Evolutionary conservation across 345 rosid genomes (phyloP).

Genomic region (Physaria fendleri): DNA sequence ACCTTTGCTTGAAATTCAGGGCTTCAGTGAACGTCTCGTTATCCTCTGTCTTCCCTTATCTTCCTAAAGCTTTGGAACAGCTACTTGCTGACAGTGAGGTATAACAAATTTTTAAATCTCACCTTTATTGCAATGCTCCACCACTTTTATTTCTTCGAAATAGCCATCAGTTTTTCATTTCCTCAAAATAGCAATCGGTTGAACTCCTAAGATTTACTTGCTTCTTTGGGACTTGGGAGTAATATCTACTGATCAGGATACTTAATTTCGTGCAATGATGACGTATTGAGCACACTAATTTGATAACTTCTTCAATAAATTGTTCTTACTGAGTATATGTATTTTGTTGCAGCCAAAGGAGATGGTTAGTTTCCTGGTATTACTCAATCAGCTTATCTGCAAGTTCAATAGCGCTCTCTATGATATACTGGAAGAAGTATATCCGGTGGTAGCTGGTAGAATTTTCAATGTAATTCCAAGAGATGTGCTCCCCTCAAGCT

Average conservation of each 20-base stretch:
- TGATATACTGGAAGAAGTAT: slow-evolving; percentile 81
- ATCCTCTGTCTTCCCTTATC: slow-evolving; percentile 87
- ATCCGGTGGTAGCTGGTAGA: slow-evolving; percentile 78
- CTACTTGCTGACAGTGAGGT: slow-evolving; percentile 95
- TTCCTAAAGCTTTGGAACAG: slow-evolving; percentile 85
- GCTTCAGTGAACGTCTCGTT: slow-evolving; percentile 88
- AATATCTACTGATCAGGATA: not conserved
- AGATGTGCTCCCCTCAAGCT: slow-evolving; percentile 52
- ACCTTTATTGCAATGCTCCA: not conserved
- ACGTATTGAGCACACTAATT: not conserved
- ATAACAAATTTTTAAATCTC: too few species aligned
- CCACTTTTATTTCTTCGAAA: too few species aligned
- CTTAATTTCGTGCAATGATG: not conserved
- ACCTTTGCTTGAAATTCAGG: slow-evolving; percentile 41
- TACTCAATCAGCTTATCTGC: slow-evolving; percentile 92
- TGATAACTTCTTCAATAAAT: not conserved
- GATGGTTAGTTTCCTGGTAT: slow-evolving; percentile 66
- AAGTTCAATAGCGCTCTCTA: slow-evolving; percentile 62
- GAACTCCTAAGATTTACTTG: not conserved
- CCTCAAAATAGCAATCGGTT: not conserved
- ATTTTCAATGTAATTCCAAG: slow-evolving; percentile 54
- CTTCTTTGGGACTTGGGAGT: not conserved
- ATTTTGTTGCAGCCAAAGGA: slow-evolving; percentile 73
- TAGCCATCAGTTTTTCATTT: too few species aligned
- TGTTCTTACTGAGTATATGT: not conserved